Percentiles rank a stretch among this genome's conserved stretches.
phyloP scores from a whole-genome alignment of 208 protist species.

The Leishmania martiniquensis region DNA sequence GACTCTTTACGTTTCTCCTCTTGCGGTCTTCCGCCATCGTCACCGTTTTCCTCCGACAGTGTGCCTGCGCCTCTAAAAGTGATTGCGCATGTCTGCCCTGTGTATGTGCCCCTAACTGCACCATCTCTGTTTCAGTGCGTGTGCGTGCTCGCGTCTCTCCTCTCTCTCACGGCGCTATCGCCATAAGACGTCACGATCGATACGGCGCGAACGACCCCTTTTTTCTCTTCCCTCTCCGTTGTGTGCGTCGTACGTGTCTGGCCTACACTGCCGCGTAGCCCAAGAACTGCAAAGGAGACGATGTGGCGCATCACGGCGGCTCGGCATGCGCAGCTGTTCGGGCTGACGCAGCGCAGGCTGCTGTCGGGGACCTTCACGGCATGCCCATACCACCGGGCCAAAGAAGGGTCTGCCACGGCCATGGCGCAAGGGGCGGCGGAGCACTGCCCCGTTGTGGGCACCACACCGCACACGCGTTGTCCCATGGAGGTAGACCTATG shows the following conservation, averaged over 20 bases:
- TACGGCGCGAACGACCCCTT: background rate
- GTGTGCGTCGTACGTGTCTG: background rate
- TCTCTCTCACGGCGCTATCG: no score
- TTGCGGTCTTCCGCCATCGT: no score
- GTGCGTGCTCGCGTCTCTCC: background rate
- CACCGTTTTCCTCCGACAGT: background rate
- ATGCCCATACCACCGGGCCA: conserved; percentile 52
- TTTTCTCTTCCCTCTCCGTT: background rate
- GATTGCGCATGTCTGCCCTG: background rate
- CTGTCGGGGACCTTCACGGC: conserved; percentile 36
- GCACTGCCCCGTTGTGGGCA: conserved; percentile 68
- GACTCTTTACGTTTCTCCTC: background rate
- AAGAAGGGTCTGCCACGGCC: conserved; percentile 19
- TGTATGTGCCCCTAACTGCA: no score
- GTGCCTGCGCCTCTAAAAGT: background rate
- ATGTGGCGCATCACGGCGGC: conserved; percentile 39
- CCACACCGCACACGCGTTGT: conserved; percentile 44
- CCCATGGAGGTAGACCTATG: conserved; percentile 47
- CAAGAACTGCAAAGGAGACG: background rate
- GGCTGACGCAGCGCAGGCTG: conserved; percentile 24
- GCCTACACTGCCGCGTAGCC: no score
- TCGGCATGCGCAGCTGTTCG: conserved; percentile 19
- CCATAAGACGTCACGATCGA: no score
- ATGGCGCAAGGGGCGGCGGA: conserved; percentile 32
- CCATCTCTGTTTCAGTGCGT: background rate